phyloP scores from a whole-genome alignment of 2,329 filamentous ascomycete genomes.

The Alternaria brassicae region DNA sequence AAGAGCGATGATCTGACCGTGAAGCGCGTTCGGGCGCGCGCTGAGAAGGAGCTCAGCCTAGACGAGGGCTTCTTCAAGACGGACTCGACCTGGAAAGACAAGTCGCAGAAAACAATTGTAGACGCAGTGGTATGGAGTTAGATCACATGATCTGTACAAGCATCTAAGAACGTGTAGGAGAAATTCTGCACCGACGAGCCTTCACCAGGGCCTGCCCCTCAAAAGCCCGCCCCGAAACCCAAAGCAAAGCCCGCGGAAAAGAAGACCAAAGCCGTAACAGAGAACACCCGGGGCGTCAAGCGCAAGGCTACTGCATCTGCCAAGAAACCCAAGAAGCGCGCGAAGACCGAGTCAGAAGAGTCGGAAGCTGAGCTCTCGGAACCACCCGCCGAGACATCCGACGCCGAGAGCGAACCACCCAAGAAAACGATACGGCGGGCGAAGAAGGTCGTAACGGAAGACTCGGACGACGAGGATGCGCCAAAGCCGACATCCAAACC shows the following conservation, averaged over 20 bases:
- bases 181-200: constrained; percentile 39
- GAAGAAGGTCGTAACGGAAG: constrained; percentile 39
- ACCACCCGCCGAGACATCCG: constrained; percentile 25
- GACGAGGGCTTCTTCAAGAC: constrained; percentile 63
- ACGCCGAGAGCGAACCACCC: constrained; percentile 38
- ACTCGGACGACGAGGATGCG: constrained; percentile 36
- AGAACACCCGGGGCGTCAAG: constrained; percentile 37
- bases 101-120: constrained; percentile 50
- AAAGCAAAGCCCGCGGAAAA: constrained; percentile 34
- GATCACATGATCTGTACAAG: not conserved
- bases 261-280: constrained; percentile 26
- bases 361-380: constrained; percentile 35
- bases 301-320: constrained; percentile 37
- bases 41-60: constrained; percentile 61
- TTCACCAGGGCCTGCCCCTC: constrained; percentile 26
- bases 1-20: constrained; percentile 63
- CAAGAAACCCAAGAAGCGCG: constrained; percentile 35
- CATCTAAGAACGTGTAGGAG: constrained; percentile 25
- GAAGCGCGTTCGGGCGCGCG: constrained; percentile 62
- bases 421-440: constrained; percentile 31
- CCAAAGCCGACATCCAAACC: constrained; percentile 18
- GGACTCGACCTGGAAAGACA: constrained; percentile 63
- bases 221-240: constrained; percentile 28
- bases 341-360: constrained; percentile 31
- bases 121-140: constrained; percentile 38